A percentile compares a stretch with the other conserved stretches of the same genome.
phyloP scores from a whole-genome alignment of 2,329 filamentous ascomycete species.

The Talaromyces sp. region DNA sequence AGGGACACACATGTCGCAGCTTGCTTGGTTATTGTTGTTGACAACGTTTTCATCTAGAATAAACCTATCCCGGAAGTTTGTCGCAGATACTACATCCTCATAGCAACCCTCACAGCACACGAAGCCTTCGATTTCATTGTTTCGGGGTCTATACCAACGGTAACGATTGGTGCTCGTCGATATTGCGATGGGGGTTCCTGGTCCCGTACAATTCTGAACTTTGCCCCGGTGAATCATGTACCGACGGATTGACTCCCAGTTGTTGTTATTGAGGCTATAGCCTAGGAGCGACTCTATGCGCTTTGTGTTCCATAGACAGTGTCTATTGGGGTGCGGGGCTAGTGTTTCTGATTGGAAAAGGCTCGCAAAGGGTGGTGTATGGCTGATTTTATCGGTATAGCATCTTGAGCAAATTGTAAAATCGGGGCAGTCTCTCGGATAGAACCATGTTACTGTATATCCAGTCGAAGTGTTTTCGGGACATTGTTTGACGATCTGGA shows the following conservation, averaged over 20 bases:
- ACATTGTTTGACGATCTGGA: constrained; percentile 5
- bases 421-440: background rate
- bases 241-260: constrained; percentile 6
- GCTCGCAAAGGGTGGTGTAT: background rate
- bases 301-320: constrained; percentile 12
- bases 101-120: constrained; percentile 16
- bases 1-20: constrained; percentile 7
- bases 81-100: constrained; percentile 1
- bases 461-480: background rate
- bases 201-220: constrained; percentile 12
- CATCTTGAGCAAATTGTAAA: constrained; percentile 17
- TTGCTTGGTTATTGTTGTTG: background rate
- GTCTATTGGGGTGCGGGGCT: background rate
- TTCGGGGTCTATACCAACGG: constrained; percentile 7
- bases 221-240: constrained; percentile 11
- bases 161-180: constrained; percentile 2
- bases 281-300: background rate
- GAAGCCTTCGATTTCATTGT: constrained; percentile 12
- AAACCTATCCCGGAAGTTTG: constrained; percentile 8
- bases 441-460: constrained; percentile 7
- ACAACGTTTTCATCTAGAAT: background rate
- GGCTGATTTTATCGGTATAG: constrained; percentile 1
- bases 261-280: background rate
- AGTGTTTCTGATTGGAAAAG: background rate
- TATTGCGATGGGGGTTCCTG: background rate